These are phyloP conservation scores for Stemphylium beticola DNA, from an alignment of 2,329 filamentous ascomycete genomes.

Conservation along the genomic window DNA sequence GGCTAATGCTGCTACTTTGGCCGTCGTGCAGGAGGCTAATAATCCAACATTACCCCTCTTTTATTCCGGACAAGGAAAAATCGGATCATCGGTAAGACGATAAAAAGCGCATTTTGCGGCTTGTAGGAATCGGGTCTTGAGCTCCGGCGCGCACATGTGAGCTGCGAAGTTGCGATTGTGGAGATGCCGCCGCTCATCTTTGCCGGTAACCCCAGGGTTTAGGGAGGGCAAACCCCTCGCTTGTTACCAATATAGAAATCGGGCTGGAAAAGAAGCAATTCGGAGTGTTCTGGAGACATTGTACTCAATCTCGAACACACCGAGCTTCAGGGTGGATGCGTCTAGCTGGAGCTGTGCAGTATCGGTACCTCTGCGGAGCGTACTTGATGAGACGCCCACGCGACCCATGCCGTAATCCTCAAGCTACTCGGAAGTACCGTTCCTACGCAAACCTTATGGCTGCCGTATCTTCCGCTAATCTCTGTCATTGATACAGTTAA, in stretches of 20 bases:
- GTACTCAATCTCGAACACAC: slow-evolving; percentile 1
- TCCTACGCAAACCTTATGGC: not conserved
- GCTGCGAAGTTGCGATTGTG: slow-evolving; percentile 20
- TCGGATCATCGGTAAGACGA: slow-evolving; percentile 11
- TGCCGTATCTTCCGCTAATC: slow-evolving; percentile 27
- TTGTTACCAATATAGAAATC: slow-evolving; percentile 1
- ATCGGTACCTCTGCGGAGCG: not conserved
- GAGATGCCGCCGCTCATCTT: slow-evolving; percentile 8
- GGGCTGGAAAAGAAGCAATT: not conserved
- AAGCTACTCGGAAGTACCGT: not conserved
- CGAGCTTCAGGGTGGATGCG: slow-evolving; percentile 2
- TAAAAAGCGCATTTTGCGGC: slow-evolving; percentile 23
- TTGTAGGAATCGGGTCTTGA: slow-evolving; percentile 9
- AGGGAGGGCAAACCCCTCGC: slow-evolving; percentile 3
- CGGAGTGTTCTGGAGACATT: not conserved
- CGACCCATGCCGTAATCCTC: slow-evolving; percentile 6
- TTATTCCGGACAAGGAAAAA: slow-evolving; percentile 18
- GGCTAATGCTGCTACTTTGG: slow-evolving; percentile 33
- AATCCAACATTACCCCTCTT: slow-evolving; percentile 32
- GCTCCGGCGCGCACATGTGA: slow-evolving; percentile 16
- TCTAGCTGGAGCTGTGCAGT: not conserved
- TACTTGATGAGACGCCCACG: slow-evolving; percentile 4
- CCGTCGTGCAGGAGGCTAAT: slow-evolving; percentile 32
- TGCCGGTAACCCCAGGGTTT: slow-evolving; percentile 21
- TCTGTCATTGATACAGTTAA: slow-evolving; percentile 29